Conservation (phyloP, 2,329 filamentous ascomycete species). For the Penicillium corylophilum region DNA sequence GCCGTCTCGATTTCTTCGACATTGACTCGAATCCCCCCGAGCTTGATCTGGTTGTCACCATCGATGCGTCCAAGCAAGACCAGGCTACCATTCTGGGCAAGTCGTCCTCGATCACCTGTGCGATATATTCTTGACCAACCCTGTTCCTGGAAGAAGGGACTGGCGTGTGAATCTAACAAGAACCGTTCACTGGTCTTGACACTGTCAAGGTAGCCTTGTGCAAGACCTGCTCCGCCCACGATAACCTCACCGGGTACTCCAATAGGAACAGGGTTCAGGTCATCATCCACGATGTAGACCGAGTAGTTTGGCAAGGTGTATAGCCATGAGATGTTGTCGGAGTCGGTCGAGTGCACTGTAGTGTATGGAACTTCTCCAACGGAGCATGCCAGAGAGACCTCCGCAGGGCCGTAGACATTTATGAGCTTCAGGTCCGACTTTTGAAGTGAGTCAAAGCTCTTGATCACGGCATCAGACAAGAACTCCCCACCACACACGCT, state of each 20-base stretch:
- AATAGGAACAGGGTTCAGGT: slow-evolving; percentile 38
- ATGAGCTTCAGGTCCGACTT: slow-evolving; percentile 14
- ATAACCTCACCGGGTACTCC: slow-evolving; percentile 47
- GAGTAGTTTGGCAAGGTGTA: slow-evolving; percentile 38
- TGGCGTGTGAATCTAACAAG: slow-evolving; percentile 10
- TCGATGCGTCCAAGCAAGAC: slow-evolving; percentile 30
- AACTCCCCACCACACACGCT: slow-evolving; percentile 27
- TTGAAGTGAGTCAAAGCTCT: slow-evolving; percentile 14
- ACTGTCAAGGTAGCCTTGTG: slow-evolving; percentile 16
- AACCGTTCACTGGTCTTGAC: slow-evolving; percentile 10
- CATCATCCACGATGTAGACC: slow-evolving; percentile 44
- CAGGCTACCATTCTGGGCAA: slow-evolving; percentile 26
- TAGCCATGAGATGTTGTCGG: slow-evolving; percentile 9
- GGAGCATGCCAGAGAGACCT: slow-evolving; percentile 23
- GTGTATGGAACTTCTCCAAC: slow-evolving; percentile 21
- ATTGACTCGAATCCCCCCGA: slow-evolving; percentile 44
- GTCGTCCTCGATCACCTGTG: slow-evolving; percentile 15
- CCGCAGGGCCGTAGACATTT: slow-evolving; percentile 32
- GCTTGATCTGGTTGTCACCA: slow-evolving; percentile 31
- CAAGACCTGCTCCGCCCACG: slow-evolving; percentile 32
- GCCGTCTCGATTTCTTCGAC: slow-evolving; percentile 46
- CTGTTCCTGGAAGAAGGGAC: slow-evolving; percentile 6
- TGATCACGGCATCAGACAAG: slow-evolving; percentile 4
- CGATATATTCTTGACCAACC: slow-evolving; percentile 14
- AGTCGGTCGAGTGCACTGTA: background rate